phyloP scores from a whole-genome alignment of 768 basidiomycete species.

The Rhizopogon salebrosus region DNA sequence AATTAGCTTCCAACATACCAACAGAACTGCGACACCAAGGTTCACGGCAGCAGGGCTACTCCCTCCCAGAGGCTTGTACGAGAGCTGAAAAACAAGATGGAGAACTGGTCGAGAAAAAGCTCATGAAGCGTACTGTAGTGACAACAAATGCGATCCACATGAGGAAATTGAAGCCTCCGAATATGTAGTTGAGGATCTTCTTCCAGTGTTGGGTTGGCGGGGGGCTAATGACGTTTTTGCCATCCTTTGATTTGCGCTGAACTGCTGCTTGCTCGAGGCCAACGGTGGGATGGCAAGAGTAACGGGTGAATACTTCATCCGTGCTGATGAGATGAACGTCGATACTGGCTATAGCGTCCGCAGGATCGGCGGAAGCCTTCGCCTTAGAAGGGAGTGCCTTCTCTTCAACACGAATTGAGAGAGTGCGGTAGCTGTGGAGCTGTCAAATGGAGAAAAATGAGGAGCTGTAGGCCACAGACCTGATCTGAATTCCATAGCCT shows the following conservation, averaged over 20 bases:
- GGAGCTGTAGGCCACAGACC: constrained; percentile 5
- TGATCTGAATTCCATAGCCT: constrained; percentile 28
- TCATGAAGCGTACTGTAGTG: constrained; percentile 29
- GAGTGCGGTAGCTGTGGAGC: constrained; percentile 34
- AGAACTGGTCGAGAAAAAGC: neutral
- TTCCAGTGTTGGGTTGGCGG: constrained; percentile 43
- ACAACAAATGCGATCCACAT: constrained; percentile 53
- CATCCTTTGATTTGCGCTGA: constrained; percentile 31
- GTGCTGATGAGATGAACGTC: constrained; percentile 41
- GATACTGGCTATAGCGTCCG: constrained; percentile 36
- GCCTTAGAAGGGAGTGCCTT: constrained; percentile 12
- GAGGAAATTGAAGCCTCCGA: constrained; percentile 54
- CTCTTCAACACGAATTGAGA: constrained; percentile 39
- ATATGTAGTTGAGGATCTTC: constrained; percentile 48
- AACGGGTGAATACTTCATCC: constrained; percentile 39
- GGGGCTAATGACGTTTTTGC: constrained; percentile 46
- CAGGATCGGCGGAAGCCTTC: constrained; percentile 25
- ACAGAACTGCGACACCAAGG: constrained; percentile 46
- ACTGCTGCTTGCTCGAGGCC: constrained; percentile 47
- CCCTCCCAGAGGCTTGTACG: constrained; percentile 45
- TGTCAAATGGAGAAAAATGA: neutral
- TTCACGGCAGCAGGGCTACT: constrained; percentile 37
- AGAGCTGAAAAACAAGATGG: constrained; percentile 32
- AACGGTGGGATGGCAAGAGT: constrained; percentile 35
- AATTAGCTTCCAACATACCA: constrained; percentile 30